A percentile compares a stretch with the other conserved stretches of the same genome.
phyloP scores from a whole-genome alignment of 805 yeast species.

The Monosporozyma solicola region DNA sequence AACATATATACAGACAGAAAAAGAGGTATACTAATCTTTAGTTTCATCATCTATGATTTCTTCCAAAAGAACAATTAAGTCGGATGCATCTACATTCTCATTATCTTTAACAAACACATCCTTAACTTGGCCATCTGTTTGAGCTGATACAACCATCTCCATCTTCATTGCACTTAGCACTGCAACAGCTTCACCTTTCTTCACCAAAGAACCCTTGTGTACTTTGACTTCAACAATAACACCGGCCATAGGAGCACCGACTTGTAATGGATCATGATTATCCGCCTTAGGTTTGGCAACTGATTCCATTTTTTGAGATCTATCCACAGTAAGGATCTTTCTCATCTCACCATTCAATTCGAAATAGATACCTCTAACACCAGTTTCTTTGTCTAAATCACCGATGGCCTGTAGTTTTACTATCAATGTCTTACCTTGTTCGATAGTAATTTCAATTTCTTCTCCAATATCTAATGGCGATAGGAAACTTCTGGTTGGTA shows the following conservation, averaged over 20 bases:
- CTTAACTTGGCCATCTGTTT: constrained; percentile 74
- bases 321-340: constrained; percentile 87
- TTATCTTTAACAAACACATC: constrained; percentile 77
- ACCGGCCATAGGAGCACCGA: constrained; percentile 99
- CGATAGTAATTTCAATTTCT: constrained; percentile 82
- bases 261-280: constrained; percentile 74
- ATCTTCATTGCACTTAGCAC: constrained; percentile 97
- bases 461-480: constrained; percentile 82
- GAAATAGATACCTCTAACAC: constrained; percentile 92
- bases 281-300: constrained; percentile 87
- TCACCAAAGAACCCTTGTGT: constrained; percentile 77
- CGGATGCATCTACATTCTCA: constrained; percentile 93
- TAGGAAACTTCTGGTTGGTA: constrained; percentile 87
- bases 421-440: constrained; percentile 89
- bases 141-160: constrained; percentile 98
- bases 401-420: constrained; percentile 89
- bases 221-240: constrained; percentile 92
- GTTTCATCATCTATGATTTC: constrained; percentile 7
- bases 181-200: constrained; percentile 93
- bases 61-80: constrained; percentile 59
- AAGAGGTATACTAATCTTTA: background rate
- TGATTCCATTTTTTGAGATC: constrained; percentile 74
- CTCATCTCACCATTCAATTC: constrained; percentile 98
- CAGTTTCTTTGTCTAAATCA: constrained; percentile 74
- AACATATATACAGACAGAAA: background rate